phyloP scores from a whole-genome alignment of 495 filamentous ascomycete species.

The Bryoglossum gracile region DNA sequence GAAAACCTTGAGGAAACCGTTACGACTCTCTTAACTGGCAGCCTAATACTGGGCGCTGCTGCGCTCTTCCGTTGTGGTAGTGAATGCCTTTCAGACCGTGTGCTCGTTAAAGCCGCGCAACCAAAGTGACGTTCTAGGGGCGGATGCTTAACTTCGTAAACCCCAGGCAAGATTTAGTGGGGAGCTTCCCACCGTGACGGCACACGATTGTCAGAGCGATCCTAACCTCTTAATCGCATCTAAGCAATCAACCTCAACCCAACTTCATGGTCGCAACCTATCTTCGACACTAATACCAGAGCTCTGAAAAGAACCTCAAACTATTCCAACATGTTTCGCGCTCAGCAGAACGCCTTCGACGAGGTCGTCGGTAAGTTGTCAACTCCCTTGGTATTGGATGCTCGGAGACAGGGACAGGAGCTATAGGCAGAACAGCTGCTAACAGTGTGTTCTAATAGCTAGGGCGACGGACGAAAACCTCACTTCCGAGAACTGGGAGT shows the following conservation, averaged over 20 bases:
- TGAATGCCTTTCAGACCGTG: not conserved
- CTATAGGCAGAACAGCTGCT: slow-evolving; percentile 7
- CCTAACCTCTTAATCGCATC: no score
- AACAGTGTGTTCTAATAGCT: slow-evolving; percentile 44
- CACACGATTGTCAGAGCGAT: not conserved
- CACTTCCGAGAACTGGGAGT: slow-evolving; percentile 97
- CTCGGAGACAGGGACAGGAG: not conserved
- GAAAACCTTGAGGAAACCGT: no score
- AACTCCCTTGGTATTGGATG: not conserved
- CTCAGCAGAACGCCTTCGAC: slow-evolving; percentile 73
- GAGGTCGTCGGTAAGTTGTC: slow-evolving; percentile 65
- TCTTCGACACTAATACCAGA: not conserved
- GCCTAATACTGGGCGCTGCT: not conserved
- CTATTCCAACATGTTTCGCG: slow-evolving; percentile 61
- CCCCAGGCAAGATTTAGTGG: slow-evolving; percentile 8
- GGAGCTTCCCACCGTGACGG: slow-evolving; percentile 3
- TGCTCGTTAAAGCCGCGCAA: not conserved
- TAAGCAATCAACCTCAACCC: no score
- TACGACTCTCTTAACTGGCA: not conserved
- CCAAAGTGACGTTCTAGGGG: slow-evolving; percentile 8
- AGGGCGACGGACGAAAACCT: slow-evolving; percentile 99
- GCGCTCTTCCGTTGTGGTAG: not conserved
- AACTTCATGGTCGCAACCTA: not conserved
- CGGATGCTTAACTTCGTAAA: not conserved
- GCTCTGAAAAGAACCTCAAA: no score